Evolutionary conservation across 257 asterid species (phyloP).

Genomic region (Nicotiana attenuata): DNA sequence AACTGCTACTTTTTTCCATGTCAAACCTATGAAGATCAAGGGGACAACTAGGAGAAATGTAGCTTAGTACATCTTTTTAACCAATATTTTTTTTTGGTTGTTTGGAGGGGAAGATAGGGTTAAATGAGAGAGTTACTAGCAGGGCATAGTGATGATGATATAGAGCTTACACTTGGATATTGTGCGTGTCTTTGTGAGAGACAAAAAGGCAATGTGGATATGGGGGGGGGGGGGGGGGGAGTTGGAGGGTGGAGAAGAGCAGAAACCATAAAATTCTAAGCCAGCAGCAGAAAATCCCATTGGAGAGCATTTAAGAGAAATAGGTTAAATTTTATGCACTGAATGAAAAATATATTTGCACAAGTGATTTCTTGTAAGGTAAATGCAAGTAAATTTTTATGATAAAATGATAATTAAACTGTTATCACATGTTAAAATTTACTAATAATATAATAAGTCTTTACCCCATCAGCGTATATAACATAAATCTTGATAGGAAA

Average conservation of each 20-base stretch:
- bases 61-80: neutral
- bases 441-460: too few relatives aligned
- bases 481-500: too few relatives aligned
- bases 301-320: slow-evolving; percentile 37
- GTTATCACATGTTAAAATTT: too few relatives aligned
- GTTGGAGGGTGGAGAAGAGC: neutral
- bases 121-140: neutral
- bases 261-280: slow-evolving; percentile 30
- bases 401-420: too few relatives aligned
- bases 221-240: neutral
- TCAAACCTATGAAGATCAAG: slow-evolving; percentile 1
- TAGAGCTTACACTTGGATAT: slow-evolving; percentile 4
- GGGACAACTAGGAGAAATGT: neutral
- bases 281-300: slow-evolving; percentile 27
- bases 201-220: neutral
- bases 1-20: slow-evolving; percentile 8
- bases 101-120: slow-evolving; percentile 5
- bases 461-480: too few relatives aligned
- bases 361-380: too few relatives aligned
- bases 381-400: too few relatives aligned
- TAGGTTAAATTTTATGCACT: neutral
- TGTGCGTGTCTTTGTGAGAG: neutral
- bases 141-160: slow-evolving; percentile 16
- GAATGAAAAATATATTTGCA: neutral
- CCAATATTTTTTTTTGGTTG: neutral